phyloP scores from a whole-genome alignment of 495 filamentous ascomycete genomes.

The Trichocladium uniseriatum region DNA sequence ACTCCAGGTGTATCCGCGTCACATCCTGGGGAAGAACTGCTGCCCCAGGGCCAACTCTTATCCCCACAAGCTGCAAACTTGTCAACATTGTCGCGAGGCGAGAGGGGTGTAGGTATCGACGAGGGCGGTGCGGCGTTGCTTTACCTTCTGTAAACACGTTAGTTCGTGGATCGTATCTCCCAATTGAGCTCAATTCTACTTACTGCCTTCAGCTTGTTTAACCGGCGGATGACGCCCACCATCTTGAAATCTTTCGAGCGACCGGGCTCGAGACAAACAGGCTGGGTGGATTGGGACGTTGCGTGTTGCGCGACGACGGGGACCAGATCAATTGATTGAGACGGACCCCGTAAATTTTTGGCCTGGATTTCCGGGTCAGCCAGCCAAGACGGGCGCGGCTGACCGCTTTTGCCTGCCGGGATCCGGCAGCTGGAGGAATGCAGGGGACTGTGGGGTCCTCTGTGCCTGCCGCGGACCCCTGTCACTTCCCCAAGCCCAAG shows the following conservation, averaged over 20 bases:
- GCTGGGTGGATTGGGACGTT: conserved; percentile 5
- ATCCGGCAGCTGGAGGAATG: conserved; percentile 13
- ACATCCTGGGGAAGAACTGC: conserved; percentile 71
- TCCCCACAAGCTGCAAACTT: conserved; percentile 50
- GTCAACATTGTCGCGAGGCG: conserved; percentile 6
- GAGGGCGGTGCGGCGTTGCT: conserved; percentile 3
- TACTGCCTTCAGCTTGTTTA: conserved; percentile 70
- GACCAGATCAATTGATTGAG: not conserved
- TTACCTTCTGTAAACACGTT: conserved; percentile 29
- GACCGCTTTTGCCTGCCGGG: conserved; percentile 24
- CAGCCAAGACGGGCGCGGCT: not conserved
- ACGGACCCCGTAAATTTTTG: conserved; percentile 17
- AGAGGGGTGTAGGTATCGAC: conserved; percentile 2
- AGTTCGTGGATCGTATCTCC: not conserved
- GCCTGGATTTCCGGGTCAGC: not conserved
- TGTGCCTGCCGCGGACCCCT: conserved; percentile 14
- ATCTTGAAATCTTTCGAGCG: conserved; percentile 42
- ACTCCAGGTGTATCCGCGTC: conserved; percentile 74
- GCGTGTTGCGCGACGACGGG: conserved; percentile 2
- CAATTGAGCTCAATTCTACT: conserved; percentile 27
- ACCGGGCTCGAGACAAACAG: conserved; percentile 4
- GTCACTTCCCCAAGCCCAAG: not conserved
- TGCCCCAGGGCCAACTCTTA: conserved; percentile 73
- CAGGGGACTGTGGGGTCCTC: not conserved
- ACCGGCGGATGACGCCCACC: conserved; percentile 70